Conservation (phyloP, 345 rosid species). For the rapeseed (Brassica napus) region Da-Ae NC_063443.1:11671501-11672000, state of each 20-base stretch:
- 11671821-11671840: conserved; percentile 81
- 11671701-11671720: conserved; percentile 19
- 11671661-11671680: conserved; percentile 78
- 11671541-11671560: conserved; percentile 17
- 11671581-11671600: conserved; percentile 53
- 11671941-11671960: conserved; percentile 69
- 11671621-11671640: conserved; percentile 96
- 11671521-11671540: conserved; percentile 7
- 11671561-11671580: conserved; percentile 18
- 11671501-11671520: neutral
- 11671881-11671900: conserved; percentile 72
- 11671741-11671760: conserved; percentile 2
- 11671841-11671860: conserved; percentile 80
- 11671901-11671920: conserved; percentile 92
- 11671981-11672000: neutral
- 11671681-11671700: conserved; percentile 81
- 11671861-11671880: conserved; percentile 63
- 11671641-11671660: conserved; percentile 74
- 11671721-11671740: neutral
- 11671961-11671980: neutral
- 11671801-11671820: conserved; percentile 72
- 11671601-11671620: conserved; percentile 89
- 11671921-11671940: conserved; percentile 77
- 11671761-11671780: conserved; percentile 33
- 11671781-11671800: conserved; percentile 81